Conservation (phyloP, 179 eudicot species). For the Pouteria campechiana region DNA sequence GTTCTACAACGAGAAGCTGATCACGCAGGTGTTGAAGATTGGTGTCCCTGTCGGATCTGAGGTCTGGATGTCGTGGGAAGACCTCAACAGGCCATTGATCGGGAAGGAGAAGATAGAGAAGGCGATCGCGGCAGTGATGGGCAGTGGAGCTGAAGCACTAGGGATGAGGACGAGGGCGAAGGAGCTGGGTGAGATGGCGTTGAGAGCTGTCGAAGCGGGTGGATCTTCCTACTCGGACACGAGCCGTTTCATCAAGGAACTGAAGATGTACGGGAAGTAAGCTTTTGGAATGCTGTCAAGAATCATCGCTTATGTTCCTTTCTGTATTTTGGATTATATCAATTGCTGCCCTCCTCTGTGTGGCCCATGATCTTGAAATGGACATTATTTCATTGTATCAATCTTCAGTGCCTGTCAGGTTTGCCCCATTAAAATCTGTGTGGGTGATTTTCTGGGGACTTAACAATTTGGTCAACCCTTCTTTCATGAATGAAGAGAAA, state of each 20-base stretch:
- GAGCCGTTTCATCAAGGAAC: background rate
- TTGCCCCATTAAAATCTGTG: too few species aligned
- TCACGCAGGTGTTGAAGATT: constrained; percentile 1
- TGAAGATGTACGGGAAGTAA: too few species aligned
- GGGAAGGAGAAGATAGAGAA: constrained; percentile 4
- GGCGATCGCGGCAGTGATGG: constrained; percentile 3
- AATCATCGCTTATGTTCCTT: too few species aligned
- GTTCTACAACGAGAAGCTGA: constrained; percentile 5
- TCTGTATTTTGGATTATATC: too few species aligned
- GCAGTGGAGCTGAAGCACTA: background rate
- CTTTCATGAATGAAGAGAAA: too few species aligned
- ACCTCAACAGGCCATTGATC: constrained; percentile 1
- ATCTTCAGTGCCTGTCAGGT: too few species aligned
- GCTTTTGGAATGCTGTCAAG: too few species aligned
- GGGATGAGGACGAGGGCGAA: constrained; percentile 1
- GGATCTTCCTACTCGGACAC: constrained; percentile 3
- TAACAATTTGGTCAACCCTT: too few species aligned
- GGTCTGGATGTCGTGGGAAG: background rate
- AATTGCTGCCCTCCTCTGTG: too few species aligned
- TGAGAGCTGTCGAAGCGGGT: constrained; percentile 1
- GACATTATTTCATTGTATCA: too few species aligned
- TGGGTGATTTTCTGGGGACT: too few species aligned
- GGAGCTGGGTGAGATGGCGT: background rate
- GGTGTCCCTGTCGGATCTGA: constrained; percentile 4
- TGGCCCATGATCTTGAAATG: too few species aligned